phyloP scores from a whole-genome alignment of 352 stramenopile species.

The Blastocystis hominis region DNA sequence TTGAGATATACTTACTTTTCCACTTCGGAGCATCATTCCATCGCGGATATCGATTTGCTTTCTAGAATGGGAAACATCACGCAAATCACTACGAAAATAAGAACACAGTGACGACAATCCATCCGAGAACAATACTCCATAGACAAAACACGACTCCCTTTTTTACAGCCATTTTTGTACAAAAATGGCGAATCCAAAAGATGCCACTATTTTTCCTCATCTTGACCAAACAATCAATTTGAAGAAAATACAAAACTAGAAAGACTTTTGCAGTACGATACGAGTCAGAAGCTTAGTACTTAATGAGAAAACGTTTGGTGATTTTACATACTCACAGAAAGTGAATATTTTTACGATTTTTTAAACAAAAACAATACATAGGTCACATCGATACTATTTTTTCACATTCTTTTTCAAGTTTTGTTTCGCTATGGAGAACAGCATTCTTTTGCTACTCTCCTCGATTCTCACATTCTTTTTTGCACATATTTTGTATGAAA shows the following conservation, averaged over 20 bases:
- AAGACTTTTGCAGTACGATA: too few relatives aligned
- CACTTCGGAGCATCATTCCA: neutral
- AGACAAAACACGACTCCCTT: neutral
- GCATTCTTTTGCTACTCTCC: neutral
- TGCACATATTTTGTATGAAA: neutral
- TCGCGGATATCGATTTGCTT: neutral
- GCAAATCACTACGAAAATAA: neutral
- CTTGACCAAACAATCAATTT: too few relatives aligned
- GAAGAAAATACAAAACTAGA: too few relatives aligned
- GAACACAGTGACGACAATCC: neutral
- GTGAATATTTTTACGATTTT: too few relatives aligned
- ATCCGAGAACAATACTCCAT: neutral
- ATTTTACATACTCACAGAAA: too few relatives aligned
- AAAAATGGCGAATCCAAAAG: too few relatives aligned
- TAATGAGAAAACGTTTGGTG: too few relatives aligned
- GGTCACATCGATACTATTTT: neutral
- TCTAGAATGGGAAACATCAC: neutral
- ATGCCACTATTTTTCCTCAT: too few relatives aligned
- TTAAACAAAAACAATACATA: too few relatives aligned
- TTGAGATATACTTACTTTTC: neutral
- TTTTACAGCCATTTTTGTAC: neutral
- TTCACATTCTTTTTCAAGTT: neutral
- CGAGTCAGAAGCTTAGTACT: too few relatives aligned
- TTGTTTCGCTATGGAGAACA: neutral
- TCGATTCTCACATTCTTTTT: neutral